Evolutionary conservation across 2,329 filamentous ascomycete genomes (phyloP).

Genomic region (Epichloe uncinata): DNA sequence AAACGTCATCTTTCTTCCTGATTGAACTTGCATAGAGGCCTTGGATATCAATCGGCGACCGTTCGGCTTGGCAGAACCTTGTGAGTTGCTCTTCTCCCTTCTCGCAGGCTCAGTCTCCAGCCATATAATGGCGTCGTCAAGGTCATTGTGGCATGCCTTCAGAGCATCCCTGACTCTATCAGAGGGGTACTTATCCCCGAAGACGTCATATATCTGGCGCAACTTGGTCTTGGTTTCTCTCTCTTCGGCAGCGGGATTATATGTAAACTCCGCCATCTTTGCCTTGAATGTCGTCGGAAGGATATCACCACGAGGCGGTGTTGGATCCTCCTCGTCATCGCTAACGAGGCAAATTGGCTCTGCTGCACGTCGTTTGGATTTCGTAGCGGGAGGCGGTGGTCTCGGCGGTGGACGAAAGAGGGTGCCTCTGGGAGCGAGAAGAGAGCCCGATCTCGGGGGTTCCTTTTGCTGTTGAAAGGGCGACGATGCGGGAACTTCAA

Average conservation of each 20-base stretch:
- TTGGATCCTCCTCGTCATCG: constrained; percentile 32
- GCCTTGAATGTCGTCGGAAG: constrained; percentile 44
- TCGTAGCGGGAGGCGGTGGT: constrained; percentile 10
- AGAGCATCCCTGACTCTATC: constrained; percentile 22
- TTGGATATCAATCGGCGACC: constrained; percentile 20
- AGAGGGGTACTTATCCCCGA: constrained; percentile 18
- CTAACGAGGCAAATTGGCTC: constrained; percentile 34
- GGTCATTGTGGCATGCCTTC: constrained; percentile 17
- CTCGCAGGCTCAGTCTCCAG: constrained; percentile 12
- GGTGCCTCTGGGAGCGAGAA: constrained; percentile 67
- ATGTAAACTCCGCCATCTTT: constrained; percentile 26
- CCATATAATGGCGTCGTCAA: constrained; percentile 22
- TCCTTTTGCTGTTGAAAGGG: constrained; percentile 39
- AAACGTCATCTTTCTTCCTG: constrained; percentile 5
- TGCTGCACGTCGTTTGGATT: constrained; percentile 23
- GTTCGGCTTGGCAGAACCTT: constrained; percentile 9
- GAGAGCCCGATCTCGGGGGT: constrained; percentile 28
- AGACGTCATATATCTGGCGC: constrained; percentile 24
- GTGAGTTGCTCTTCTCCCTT: background rate
- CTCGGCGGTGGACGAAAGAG: constrained; percentile 42
- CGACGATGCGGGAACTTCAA: constrained; percentile 87
- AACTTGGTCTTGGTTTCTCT: constrained; percentile 22
- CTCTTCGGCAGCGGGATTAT: constrained; percentile 33
- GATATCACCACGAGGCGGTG: constrained; percentile 45
- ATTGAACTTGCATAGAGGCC: constrained; percentile 12